Base-by-base conservation (phyloP, 495 filamentous ascomycete species). In the Talaromyces trachyspermus region DNA sequence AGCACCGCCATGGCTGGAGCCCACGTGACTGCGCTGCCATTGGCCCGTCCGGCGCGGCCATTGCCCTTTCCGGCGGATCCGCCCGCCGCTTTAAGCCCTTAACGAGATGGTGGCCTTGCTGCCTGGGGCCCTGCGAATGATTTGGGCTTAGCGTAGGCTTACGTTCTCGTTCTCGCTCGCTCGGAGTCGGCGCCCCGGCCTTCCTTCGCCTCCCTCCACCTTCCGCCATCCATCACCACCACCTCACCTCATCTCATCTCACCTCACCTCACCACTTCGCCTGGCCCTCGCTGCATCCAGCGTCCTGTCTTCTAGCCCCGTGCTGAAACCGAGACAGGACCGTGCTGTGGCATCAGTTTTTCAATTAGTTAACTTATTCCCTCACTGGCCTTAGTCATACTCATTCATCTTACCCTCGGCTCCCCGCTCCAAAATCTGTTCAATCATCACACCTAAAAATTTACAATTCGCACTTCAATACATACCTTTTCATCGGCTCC, bases 371-470 rank as follows among this genome's bases (percentile, higher is more conserved):
- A n/a, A n/a, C n/a, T n/a, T n/a, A n/a, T n/a, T n/a, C n/a, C n/a
- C n/a, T n/a, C n/a, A n/a, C n/a, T n/a, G n/a, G 39, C 39, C 39
- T 42, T 42, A 42, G 39, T 42, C 39, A 42, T 42, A 12, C 22
- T 4, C 9, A 17, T 36, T 14, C 14, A 25, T 18, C 22, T 40
- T 18, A 37, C 23, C 23, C 19, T 42, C 39, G 20, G 39, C 39
- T 20, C 39, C 39, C 39, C 39, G 39, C 39, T n/a, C 39, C 39
- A 42, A 42, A 42, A 14, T 26, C 23, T 42, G n/a, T 15, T 18
- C 23, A 20, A 26, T 9, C 39, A 22, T 2, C 17, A n/a, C n/a
- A n/a, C n/a, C n/a, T n/a, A n/a, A n/a, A n/a, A 7, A 38, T 38
- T 19, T 15, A n/a, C 35, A 22, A 15, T 15, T 10, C 22, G 35